Base-by-base conservation (phyloP, 257 asterid species). In the Galeopsis tetrahit region DNA sequence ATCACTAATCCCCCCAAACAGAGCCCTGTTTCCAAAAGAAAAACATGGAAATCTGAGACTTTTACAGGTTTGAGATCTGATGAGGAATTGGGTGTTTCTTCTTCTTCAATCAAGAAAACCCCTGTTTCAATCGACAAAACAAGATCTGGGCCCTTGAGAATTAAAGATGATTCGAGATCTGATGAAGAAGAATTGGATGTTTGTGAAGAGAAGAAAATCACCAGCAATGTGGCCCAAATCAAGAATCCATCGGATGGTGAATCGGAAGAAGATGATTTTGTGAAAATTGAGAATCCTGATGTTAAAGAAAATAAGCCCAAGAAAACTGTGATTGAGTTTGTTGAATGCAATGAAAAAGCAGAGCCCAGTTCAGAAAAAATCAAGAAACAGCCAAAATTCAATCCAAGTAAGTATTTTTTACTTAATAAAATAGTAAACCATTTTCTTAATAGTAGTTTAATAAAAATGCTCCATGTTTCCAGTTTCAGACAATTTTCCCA, bases 41-140 rank as follows among this genome's bases (percentile, higher is more conserved):
- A 82, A 64, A 87, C 88, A 0, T 88, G 96, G 97, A 92, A 88
- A 84, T 82, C 96, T 4, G 92, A 85, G 69, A 71, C 71, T 58
- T 73, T 90, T 69, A 81, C 87, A 1, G 76, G 74, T 57, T 80
- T 81, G 71, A 87, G 86, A 85, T 89, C 97, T 75, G 92, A 86
- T 31, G 80, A 52, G 21, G 86, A 86, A 69, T 64, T 59, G 73
- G 74, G 74, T 42, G 77, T 44, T 48, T 56, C 81, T 36, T 59
- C 71, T 48, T 56, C 81, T 36, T 59, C 71, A 70, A 76, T 73
- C 68, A 82, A 72, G 84, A 85, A 40, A 63, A 86, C 80, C 66
- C 87, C 92, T 38, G 21, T 60, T 77, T 66, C 66, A 61, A 48
- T 55, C 64, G 79, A 75, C 83, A 86, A 80, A 67, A 63, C 81